Evolutionary conservation across 2,329 filamentous ascomycete genomes (phyloP).

Genomic region (Colletotrichum incanum): DNA sequence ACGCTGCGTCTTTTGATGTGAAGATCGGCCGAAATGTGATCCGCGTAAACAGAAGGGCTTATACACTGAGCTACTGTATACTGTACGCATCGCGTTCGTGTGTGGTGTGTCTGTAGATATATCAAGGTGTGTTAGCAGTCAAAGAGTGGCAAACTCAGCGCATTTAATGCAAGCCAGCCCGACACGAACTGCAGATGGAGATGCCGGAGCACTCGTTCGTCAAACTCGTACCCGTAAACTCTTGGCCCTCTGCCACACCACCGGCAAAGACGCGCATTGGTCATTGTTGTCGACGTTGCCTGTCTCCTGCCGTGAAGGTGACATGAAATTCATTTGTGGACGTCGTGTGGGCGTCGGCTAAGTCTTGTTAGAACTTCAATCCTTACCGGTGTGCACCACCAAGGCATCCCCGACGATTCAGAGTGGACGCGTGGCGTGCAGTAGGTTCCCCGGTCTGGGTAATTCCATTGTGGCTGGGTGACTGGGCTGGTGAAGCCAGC

Average conservation of each 20-base stretch:
- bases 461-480: not conserved
- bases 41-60: too few relatives aligned
- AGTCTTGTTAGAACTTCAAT: too few relatives aligned
- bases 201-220: not conserved
- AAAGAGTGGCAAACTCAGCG: slow-evolving; percentile 19
- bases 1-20: slow-evolving; percentile 1
- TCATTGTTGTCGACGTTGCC: too few relatives aligned
- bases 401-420: not conserved
- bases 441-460: not conserved
- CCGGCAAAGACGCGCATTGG: not conserved
- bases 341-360: too few relatives aligned
- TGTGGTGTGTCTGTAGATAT: not conserved
- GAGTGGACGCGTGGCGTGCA: not conserved
- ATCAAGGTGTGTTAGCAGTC: not conserved
- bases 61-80: not conserved
- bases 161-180: not conserved
- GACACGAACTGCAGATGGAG: slow-evolving; percentile 22
- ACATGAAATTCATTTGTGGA: not conserved
- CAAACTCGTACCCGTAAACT: not conserved
- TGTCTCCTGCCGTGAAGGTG: too few relatives aligned
- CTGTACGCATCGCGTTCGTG: not conserved
- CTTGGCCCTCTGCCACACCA: slow-evolving; percentile 6
- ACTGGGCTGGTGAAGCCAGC: not conserved
- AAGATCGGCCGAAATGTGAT: not conserved
- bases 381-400: not conserved